Conservation (phyloP, 495 filamentous ascomycete genomes). For the Aspergillus saccharolyticus region DNA sequence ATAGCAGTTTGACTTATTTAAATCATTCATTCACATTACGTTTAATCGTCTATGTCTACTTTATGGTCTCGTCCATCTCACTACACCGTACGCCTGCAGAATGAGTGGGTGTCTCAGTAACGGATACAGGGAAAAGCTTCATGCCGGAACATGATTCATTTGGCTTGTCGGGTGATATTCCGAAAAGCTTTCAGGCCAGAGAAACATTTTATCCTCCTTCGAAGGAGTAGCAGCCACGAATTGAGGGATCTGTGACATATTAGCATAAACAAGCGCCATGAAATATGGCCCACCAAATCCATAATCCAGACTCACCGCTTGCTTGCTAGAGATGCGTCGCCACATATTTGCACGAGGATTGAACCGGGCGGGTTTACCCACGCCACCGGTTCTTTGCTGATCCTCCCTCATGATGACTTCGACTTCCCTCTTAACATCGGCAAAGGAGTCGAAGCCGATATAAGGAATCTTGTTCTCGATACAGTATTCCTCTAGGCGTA, state of each 20-base stretch:
- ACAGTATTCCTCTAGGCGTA: constrained; percentile 70
- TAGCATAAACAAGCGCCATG: constrained; percentile 1
- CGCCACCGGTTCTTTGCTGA: constrained; percentile 58
- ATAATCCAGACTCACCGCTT: constrained; percentile 31
- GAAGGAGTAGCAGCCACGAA: constrained; percentile 51
- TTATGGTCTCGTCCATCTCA: background rate
- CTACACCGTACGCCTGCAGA: background rate
- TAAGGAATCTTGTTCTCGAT: constrained; percentile 58
- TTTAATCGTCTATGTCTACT: background rate
- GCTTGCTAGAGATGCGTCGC: constrained; percentile 58
- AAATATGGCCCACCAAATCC: background rate
- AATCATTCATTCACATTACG: background rate
- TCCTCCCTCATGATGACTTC: constrained; percentile 56
- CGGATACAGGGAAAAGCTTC: background rate
- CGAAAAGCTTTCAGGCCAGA: constrained; percentile 61
- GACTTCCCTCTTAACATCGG: constrained; percentile 62
- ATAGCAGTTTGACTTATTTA: background rate
- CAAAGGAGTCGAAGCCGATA: constrained; percentile 62
- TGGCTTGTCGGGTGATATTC: constrained; percentile 33
- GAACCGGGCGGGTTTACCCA: constrained; percentile 57
- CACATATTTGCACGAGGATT: constrained; percentile 71
- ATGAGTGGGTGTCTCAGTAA: background rate
- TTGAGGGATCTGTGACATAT: constrained; percentile 39
- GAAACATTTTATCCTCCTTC: constrained; percentile 59
- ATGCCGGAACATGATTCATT: constrained; percentile 9